Percentiles rank a stretch among this genome's conserved stretches.
Evolutionary conservation across 192 early-diverging fungal species (phyloP).

Genomic region (Paraglomus brasilianum): DNA sequence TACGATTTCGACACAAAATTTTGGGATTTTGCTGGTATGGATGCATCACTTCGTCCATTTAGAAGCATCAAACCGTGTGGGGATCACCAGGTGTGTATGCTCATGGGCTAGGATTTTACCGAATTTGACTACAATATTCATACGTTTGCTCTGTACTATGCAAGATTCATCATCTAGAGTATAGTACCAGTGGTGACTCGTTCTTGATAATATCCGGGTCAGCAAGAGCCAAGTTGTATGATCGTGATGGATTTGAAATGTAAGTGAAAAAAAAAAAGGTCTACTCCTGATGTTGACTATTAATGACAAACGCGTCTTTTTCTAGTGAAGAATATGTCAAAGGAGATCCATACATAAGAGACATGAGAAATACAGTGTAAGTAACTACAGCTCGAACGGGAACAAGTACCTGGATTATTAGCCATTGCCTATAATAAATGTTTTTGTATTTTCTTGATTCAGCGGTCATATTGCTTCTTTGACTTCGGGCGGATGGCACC

Average conservation of each 20-base stretch:
- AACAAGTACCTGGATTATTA: slow-evolving; percentile 10
- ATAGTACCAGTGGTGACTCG: slow-evolving; percentile 68
- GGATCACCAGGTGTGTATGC: slow-evolving; percentile 58
- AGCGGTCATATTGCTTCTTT: slow-evolving; percentile 83
- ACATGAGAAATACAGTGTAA: slow-evolving; percentile 73
- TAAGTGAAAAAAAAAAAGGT: slow-evolving; percentile 33
- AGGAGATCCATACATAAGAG: slow-evolving; percentile 92
- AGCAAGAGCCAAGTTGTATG: slow-evolving; percentile 72
- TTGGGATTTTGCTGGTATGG: slow-evolving; percentile 95
- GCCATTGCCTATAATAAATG: neutral
- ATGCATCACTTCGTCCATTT: slow-evolving; percentile 70
- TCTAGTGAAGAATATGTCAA: slow-evolving; percentile 67
- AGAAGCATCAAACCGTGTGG: slow-evolving; percentile 75
- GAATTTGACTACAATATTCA: slow-evolving; percentile 12
- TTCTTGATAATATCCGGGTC: slow-evolving; percentile 80
- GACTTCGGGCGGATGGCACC: slow-evolving; percentile 81
- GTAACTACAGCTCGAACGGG: too few relatives aligned
- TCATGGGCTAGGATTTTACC: slow-evolving; percentile 4
- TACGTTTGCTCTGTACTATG: neutral
- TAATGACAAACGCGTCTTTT: slow-evolving; percentile 11
- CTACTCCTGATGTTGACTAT: slow-evolving; percentile 2
- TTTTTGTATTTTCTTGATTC: slow-evolving; percentile 2
- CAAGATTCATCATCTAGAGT: slow-evolving; percentile 77
- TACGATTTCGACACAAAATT: slow-evolving; percentile 81
- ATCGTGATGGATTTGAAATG: slow-evolving; percentile 73